Evolutionary conservation across 108 stramenopile genomes (phyloP).

Genomic region (Skeletonema grethae): DNA sequence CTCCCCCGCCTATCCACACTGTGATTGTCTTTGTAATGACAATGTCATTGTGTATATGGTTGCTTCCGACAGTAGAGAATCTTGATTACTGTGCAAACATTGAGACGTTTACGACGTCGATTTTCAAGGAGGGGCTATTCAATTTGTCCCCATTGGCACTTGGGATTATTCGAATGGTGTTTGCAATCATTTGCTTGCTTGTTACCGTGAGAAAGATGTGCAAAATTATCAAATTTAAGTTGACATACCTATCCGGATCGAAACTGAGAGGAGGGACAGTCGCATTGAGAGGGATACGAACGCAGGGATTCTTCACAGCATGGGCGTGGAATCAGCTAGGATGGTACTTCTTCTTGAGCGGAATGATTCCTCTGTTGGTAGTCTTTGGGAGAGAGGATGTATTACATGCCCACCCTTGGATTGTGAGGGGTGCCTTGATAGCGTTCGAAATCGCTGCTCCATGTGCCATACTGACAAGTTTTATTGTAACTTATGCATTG

Average conservation of each 20-base stretch:
- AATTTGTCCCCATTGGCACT: slow-evolving; percentile 47
- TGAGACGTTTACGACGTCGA: slow-evolving; percentile 52
- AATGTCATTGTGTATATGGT: slow-evolving; percentile 26
- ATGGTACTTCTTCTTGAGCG: slow-evolving; percentile 55
- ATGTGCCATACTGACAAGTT: slow-evolving; percentile 61
- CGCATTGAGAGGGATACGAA: slow-evolving; percentile 32
- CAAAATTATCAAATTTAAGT: slow-evolving; percentile 20
- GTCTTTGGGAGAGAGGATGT: slow-evolving; percentile 28
- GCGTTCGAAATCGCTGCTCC: slow-evolving; percentile 69
- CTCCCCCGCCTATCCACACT: slow-evolving; percentile 67
- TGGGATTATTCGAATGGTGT: slow-evolving; percentile 49
- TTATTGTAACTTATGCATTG: slow-evolving; percentile 63
- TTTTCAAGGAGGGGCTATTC: slow-evolving; percentile 55
- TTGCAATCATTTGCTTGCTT: slow-evolving; percentile 45
- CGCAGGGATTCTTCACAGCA: slow-evolving; percentile 69
- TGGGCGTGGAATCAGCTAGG: slow-evolving; percentile 79
- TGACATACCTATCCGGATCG: slow-evolving; percentile 28
- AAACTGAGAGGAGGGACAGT: slow-evolving; percentile 30
- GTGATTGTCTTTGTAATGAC: slow-evolving; percentile 32
- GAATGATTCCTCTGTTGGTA: slow-evolving; percentile 51
- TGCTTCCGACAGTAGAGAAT: slow-evolving; percentile 53
- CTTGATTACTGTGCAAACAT: slow-evolving; percentile 65
- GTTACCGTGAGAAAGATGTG: slow-evolving; percentile 37
- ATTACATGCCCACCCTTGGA: slow-evolving; percentile 36
- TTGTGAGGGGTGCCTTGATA: slow-evolving; percentile 60